Conservation (phyloP, 768 basidiomycete genomes). For the Termitomyces sp. region DNA sequence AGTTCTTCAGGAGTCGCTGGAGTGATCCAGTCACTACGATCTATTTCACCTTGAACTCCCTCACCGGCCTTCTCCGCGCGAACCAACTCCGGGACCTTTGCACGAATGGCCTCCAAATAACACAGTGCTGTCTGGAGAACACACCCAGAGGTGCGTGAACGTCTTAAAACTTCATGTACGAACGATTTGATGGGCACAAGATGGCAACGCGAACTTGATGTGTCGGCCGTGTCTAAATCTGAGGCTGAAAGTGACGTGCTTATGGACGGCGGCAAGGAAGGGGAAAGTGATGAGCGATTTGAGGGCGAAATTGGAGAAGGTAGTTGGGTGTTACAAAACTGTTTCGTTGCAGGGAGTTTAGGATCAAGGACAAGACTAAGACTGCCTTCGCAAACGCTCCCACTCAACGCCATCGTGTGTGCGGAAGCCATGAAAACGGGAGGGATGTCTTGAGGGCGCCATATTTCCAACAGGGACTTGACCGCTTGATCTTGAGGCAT, state of each 20-base stretch:
- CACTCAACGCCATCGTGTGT: slow-evolving; percentile 22
- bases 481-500: slow-evolving; percentile 66
- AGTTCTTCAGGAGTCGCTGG: slow-evolving; percentile 38
- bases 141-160: slow-evolving; percentile 77
- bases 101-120: slow-evolving; percentile 80
- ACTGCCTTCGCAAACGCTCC: slow-evolving; percentile 7
- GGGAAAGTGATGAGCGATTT: slow-evolving; percentile 25
- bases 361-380: slow-evolving; percentile 7
- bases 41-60: slow-evolving; percentile 32
- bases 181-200: slow-evolving; percentile 66
- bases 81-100: slow-evolving; percentile 60
- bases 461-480: slow-evolving; percentile 71
- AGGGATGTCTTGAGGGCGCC: slow-evolving; percentile 75
- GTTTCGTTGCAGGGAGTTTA: slow-evolving; percentile 7
- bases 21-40: slow-evolving; percentile 35
- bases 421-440: slow-evolving; percentile 36
- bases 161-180: slow-evolving; percentile 83
- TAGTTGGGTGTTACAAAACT: slow-evolving; percentile 33
- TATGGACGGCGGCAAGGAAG: slow-evolving; percentile 18
- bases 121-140: slow-evolving; percentile 86
- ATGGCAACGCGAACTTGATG: slow-evolving; percentile 24
- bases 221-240: slow-evolving; percentile 12
- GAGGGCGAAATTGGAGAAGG: slow-evolving; percentile 51
- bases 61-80: slow-evolving; percentile 41
- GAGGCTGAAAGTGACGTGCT: slow-evolving; percentile 9